phyloP scores from a whole-genome alignment of 2,329 filamentous ascomycete species.

The Cladobotryum protrusum region DNA sequence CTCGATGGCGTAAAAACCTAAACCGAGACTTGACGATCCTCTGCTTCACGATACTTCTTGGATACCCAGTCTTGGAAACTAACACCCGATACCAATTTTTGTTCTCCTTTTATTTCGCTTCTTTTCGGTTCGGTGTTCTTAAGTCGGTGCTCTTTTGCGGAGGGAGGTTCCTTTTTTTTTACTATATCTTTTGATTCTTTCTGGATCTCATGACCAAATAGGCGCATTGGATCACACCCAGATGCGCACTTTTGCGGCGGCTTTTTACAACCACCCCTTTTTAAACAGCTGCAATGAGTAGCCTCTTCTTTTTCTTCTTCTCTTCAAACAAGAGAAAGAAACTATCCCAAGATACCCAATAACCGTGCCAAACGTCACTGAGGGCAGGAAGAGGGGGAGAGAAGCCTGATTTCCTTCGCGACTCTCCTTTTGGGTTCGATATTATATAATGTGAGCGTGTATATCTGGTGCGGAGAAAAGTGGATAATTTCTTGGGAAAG shows the following conservation, averaged over 20 bases:
- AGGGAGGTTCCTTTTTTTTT: conserved; percentile 6
- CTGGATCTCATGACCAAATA: conserved; percentile 7
- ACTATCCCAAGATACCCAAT: too few species aligned
- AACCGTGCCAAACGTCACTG: not conserved
- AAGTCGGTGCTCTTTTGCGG: conserved; percentile 1
- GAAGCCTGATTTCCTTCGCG: not conserved
- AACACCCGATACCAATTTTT: conserved; percentile 12
- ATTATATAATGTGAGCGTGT: not conserved
- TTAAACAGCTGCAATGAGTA: not conserved
- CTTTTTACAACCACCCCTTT: not conserved
- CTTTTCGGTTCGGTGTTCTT: conserved; percentile 10
- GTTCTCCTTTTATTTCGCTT: conserved; percentile 1
- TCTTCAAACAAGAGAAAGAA: not conserved
- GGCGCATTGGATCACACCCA: conserved; percentile 4
- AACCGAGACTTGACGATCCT: conserved; percentile 9
- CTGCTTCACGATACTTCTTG: conserved; percentile 13
- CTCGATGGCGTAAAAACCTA: conserved; percentile 4
- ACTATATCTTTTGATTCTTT: conserved; percentile 6
- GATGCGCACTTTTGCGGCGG: conserved; percentile 20
- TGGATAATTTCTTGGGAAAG: not conserved
- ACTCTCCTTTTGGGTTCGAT: not conserved
- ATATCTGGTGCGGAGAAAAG: not conserved
- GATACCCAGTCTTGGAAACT: conserved; percentile 11
- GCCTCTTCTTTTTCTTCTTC: conserved; percentile 1
- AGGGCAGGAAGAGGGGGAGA: not conserved